Evolutionary conservation across 2,329 filamentous ascomycete genomes (phyloP), one percentile per base, ranked within the genome.

Genomic region (Fusarium guadeloupense): DNA sequence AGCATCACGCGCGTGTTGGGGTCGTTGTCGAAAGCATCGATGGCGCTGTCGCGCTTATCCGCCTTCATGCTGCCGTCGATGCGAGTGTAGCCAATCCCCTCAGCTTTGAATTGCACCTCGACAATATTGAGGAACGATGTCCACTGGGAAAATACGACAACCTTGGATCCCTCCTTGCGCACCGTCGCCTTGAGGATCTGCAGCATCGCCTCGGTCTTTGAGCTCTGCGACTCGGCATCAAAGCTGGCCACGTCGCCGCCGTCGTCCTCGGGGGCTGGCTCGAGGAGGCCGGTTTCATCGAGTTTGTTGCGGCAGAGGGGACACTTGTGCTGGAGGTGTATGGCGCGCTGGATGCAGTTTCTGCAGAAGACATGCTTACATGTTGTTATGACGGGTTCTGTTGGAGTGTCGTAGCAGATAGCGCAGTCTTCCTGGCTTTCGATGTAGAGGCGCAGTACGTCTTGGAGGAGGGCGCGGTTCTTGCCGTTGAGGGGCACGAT

Each of bases 391-490:
- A 95, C 86, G 0, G 93, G 91, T 4, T 85, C 79, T 21, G 86
- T 85, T 4, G 94, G 80, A 0, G 80, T 78, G 25, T 96, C 92
- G 26, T 93, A 84, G 73, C 93, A 97, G 45, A 97, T 85, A 1
- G 91, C 82, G 69, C 93, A 97, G 56, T 93, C 89, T 67, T 96
- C 93, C 59, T 91, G 90, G 39, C 82, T 89, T 62, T 96, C 91
- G 49, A 94, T 89, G 59, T 86, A 87, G 8, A 96, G 80, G 56
- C 90, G 87, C 4, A 96, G 82, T 44, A 93, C 84, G 49, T 90
- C 85, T 68, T 93, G 91, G 14, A 96, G 79, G 10, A 91, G 85
- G 17, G 82, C 82, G 19, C 84, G 78, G 69, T 94, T 96, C 72
- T 92, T 88, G 0, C 85, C 82, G 3, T 86, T 94, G 20, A 96